phyloP scores from a whole-genome alignment of 768 basidiomycete species.

The Crucibulum laeve region DNA sequence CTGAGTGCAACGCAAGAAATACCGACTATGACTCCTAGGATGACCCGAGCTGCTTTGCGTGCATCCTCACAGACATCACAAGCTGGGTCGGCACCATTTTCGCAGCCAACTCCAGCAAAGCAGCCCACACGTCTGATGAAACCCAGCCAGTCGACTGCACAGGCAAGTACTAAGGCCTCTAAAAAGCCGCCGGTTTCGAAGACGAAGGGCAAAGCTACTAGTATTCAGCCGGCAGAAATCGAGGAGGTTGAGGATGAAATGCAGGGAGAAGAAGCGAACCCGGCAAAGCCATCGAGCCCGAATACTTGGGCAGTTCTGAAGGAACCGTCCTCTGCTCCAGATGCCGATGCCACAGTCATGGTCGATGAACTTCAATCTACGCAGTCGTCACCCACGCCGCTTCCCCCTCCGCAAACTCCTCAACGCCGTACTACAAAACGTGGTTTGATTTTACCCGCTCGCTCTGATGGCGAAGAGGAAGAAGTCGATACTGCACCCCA shows the following conservation, averaged over 20 bases:
- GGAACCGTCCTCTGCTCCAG: conserved; percentile 4
- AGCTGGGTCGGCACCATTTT: no score
- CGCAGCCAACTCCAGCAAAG: no score
- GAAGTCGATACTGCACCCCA: conserved; percentile 1
- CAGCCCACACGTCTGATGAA: not conserved
- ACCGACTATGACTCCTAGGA: no score
- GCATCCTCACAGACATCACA: no score
- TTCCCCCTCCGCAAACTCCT: conserved; percentile 3
- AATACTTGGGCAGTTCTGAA: conserved; percentile 10
- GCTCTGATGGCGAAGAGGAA: not conserved
- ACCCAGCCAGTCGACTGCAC: no score
- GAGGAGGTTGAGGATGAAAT: not conserved
- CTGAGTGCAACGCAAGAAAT: no score
- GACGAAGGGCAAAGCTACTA: conserved; percentile 2
- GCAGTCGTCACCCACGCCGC: conserved; percentile 8
- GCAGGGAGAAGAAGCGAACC: not conserved
- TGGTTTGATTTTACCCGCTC: not conserved
- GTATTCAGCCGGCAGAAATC: conserved; percentile 6
- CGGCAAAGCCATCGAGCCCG: conserved; percentile 1
- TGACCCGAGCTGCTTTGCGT: no score
- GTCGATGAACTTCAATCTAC: conserved; percentile 25
- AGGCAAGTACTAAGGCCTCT: not conserved
- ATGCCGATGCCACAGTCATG: conserved; percentile 16
- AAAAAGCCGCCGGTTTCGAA: not conserved
- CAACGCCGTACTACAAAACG: conserved; percentile 1